A percentile compares a stretch with the other conserved stretches of the same genome.
These are phyloP conservation scores for Fusarium nematophilum DNA, from an alignment of 2,329 filamentous ascomycete species.

Conservation along the genomic window DNA sequence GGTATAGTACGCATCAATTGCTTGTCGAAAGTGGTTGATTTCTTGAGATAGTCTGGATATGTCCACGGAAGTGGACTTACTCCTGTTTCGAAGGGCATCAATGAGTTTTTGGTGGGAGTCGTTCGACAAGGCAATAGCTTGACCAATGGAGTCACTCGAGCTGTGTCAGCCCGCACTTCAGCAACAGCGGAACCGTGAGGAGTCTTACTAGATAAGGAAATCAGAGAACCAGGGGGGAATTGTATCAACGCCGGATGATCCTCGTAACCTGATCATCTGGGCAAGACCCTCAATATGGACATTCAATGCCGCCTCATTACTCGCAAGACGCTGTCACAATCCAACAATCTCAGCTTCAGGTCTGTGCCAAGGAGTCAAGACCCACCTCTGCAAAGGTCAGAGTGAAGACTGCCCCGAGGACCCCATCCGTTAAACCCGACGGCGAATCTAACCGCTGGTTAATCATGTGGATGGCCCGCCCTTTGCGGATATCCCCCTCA, in stretches of 20 bases:
- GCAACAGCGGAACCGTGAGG: too few species aligned
- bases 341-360: neutral
- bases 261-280: constrained; percentile 24
- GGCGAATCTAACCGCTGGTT: constrained; percentile 20
- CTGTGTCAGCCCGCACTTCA: too few species aligned
- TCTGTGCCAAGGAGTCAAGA: rapidly evolving
- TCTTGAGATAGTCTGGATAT: constrained; percentile 6
- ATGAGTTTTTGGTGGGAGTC: constrained; percentile 25
- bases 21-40: neutral
- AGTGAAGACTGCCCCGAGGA: constrained; percentile 38
- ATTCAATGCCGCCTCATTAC: constrained; percentile 15
- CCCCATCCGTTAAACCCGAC: constrained; percentile 20
- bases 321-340: constrained; percentile 26
- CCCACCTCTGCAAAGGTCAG: constrained; percentile 30
- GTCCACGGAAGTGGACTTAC: neutral
- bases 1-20: neutral
- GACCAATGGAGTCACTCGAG: constrained; percentile 28
- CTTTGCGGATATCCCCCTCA: constrained; percentile 1
- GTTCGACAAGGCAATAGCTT: constrained; percentile 6
- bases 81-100: constrained; percentile 16
- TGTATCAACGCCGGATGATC: neutral
- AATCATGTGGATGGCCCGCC: constrained; percentile 27
- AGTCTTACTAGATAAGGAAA: constrained; percentile 21
- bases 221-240: constrained; percentile 28
- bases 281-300: constrained; percentile 29